These are phyloP conservation scores for Fusarium sp. DNA, from an alignment of 2,329 filamentous ascomycete genomes.

Conservation along the genomic window DNA sequence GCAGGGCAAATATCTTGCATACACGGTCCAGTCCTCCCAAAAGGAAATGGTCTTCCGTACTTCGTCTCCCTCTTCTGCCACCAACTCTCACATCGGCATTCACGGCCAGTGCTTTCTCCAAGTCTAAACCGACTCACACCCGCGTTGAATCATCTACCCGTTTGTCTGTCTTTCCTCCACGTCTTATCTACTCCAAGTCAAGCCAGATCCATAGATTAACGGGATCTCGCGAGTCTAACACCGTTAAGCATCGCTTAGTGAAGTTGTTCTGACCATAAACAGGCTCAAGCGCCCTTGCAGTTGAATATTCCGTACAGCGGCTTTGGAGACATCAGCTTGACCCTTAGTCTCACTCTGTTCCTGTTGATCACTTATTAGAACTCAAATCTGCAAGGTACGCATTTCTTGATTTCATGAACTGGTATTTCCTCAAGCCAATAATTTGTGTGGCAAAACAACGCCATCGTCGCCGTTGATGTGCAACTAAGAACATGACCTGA, in stretches of 20 bases:
- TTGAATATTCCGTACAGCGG: conserved; percentile 18
- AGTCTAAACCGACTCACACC: conserved; percentile 43
- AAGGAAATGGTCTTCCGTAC: conserved; percentile 50
- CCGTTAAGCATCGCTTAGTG: conserved; percentile 14
- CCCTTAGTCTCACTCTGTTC: conserved; percentile 34
- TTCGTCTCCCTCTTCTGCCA: conserved; percentile 43
- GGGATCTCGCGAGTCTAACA: conserved; percentile 17
- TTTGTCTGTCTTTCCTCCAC: conserved; percentile 38
- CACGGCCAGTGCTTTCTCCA: conserved; percentile 45
- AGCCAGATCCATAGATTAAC: conserved; percentile 17
- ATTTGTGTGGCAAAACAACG: conserved; percentile 18
- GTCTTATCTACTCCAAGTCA: conserved; percentile 18
- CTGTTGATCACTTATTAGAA: conserved; percentile 24
- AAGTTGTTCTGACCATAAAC: conserved; percentile 39
- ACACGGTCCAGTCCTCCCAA: conserved; percentile 45
- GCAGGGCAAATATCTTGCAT: conserved; percentile 50
- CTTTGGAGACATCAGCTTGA: conserved; percentile 29
- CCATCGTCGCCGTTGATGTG: neutral
- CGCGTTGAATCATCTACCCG: conserved; percentile 37
- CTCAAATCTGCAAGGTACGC: conserved; percentile 31
- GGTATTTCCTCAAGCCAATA: conserved; percentile 9
- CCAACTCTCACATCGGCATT: conserved; percentile 40
- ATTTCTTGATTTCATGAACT: conserved; percentile 10
- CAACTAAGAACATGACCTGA: conserved; percentile 23
- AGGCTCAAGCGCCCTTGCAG: conserved; percentile 39